Conservation (phyloP, 2,329 filamentous ascomycete species). For the Cladosporium sp. region DNA sequence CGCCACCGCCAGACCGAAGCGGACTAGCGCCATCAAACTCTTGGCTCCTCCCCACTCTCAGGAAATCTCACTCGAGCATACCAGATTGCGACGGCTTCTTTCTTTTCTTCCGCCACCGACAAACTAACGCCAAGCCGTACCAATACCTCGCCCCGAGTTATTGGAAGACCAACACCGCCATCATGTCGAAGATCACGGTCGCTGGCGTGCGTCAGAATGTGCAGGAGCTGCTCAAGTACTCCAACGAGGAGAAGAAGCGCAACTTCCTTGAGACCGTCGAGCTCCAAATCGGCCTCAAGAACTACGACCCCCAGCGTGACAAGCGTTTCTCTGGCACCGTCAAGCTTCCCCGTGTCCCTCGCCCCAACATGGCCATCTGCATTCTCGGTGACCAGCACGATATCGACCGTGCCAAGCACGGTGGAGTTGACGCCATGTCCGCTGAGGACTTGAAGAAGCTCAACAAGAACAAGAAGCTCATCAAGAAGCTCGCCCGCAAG, state of each 20-base stretch:
- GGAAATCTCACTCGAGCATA: background rate
- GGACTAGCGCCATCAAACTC: background rate
- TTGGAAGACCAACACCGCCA: slow-evolving; percentile 51
- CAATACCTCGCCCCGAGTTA: slow-evolving; percentile 27
- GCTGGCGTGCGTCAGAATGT: slow-evolving; percentile 96
- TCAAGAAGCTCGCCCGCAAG: slow-evolving; percentile 99
- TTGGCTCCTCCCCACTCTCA: background rate
- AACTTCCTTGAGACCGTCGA: slow-evolving; percentile 59
- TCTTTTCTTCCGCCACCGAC: slow-evolving; percentile 8
- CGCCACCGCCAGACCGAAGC: background rate
- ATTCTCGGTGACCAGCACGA: slow-evolving; percentile 93
- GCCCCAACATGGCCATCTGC: slow-evolving; percentile 86
- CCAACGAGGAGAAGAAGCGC: slow-evolving; percentile 38
- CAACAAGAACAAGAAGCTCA: slow-evolving; percentile 99
- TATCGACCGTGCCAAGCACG: slow-evolving; percentile 99
- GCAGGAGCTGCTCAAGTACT: slow-evolving; percentile 91
- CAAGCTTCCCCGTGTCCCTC: slow-evolving; percentile 86
- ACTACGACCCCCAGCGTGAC: slow-evolving; percentile 98
- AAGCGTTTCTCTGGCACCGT: slow-evolving; percentile 99
- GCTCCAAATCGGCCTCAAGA: slow-evolving; percentile 85
- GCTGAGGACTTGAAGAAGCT: slow-evolving; percentile 99
- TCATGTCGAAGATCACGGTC: slow-evolving; percentile 76
- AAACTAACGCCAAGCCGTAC: slow-evolving; percentile 33
- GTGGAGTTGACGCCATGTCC: slow-evolving; percentile 97
- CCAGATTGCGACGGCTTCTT: slow-evolving; percentile 11